Evolutionary conservation across 179 eudicot genomes (phyloP).

Genomic region (Beta lomatogona): DNA sequence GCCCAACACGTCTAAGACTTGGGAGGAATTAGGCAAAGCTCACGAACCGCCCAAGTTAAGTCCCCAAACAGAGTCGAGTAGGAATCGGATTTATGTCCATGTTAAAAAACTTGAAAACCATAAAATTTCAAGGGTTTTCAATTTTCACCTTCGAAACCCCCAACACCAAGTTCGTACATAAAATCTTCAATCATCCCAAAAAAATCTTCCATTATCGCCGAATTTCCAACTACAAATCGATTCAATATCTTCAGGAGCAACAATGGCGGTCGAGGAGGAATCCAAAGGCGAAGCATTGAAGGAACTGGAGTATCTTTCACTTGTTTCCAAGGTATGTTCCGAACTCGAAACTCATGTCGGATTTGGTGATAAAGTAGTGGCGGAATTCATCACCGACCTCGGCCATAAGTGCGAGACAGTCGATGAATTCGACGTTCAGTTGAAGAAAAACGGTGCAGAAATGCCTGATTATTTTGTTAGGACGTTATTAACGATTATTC

Average conservation of each 20-base stretch:
- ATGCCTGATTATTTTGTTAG: slow-evolving; percentile 85
- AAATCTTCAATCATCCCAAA: too few species aligned
- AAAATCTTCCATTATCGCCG: too few species aligned
- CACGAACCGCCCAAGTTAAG: too few species aligned
- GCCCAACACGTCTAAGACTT: too few species aligned
- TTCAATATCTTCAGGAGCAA: not conserved
- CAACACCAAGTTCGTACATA: not conserved
- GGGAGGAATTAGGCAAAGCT: too few species aligned
- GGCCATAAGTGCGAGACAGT: slow-evolving; percentile 59
- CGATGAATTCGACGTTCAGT: slow-evolving; percentile 60
- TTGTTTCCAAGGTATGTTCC: slow-evolving; percentile 78
- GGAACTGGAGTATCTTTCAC: slow-evolving; percentile 49
- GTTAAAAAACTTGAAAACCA: too few species aligned
- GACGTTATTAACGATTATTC: slow-evolving; percentile 73
- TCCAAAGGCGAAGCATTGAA: slow-evolving; percentile 35
- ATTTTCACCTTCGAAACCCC: not conserved
- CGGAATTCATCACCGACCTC: slow-evolving; percentile 72
- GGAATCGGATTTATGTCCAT: too few species aligned
- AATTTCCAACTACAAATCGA: too few species aligned
- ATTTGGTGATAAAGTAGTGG: slow-evolving; percentile 64
- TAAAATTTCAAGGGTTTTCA: not conserved
- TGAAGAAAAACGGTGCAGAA: slow-evolving; percentile 77
- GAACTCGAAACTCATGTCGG: slow-evolving; percentile 83
- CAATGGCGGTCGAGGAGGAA: slow-evolving; percentile 3
- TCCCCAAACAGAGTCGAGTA: too few species aligned